Evolutionary conservation across 805 yeast species (phyloP).

Genomic region (Scheffersomyces stipitis): DNA sequence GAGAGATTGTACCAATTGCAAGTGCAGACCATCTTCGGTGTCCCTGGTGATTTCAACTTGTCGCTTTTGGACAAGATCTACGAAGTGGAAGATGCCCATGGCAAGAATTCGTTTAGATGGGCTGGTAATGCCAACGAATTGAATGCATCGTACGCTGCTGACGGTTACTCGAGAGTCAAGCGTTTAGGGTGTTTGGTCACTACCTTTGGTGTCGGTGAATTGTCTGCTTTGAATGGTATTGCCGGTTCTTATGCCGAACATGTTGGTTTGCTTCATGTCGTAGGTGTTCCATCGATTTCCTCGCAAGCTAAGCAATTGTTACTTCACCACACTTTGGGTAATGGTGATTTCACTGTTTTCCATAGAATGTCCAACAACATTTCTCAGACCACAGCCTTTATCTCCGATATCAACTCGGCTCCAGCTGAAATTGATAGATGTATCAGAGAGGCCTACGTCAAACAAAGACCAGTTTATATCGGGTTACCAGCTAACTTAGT

Average conservation of each 20-base stretch:
- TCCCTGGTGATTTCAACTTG: slow-evolving; percentile 82
- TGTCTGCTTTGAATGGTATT: slow-evolving; percentile 79
- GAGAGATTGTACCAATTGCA: slow-evolving; percentile 75
- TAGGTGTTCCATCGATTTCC: slow-evolving; percentile 79
- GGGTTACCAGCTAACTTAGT: slow-evolving; percentile 83
- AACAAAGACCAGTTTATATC: slow-evolving; percentile 79
- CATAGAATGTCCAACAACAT: slow-evolving; percentile 75
- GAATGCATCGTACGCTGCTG: slow-evolving; percentile 87
- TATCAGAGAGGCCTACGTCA: slow-evolving; percentile 65
- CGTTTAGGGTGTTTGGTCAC: slow-evolving; percentile 74
- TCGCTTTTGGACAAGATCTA: slow-evolving; percentile 69
- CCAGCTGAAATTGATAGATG: slow-evolving; percentile 72
- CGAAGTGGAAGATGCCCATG: slow-evolving; percentile 56
- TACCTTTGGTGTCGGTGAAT: slow-evolving; percentile 90
- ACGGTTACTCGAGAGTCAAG: slow-evolving; percentile 82
- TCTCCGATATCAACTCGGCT: slow-evolving; percentile 64
- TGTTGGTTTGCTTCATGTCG: slow-evolving; percentile 80
- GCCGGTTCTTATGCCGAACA: slow-evolving; percentile 91
- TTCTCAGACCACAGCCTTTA: slow-evolving; percentile 62
- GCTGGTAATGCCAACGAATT: slow-evolving; percentile 89
- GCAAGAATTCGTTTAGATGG: slow-evolving; percentile 57
- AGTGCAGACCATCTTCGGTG: slow-evolving; percentile 71
- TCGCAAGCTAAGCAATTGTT: slow-evolving; percentile 71
- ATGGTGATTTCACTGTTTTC: slow-evolving; percentile 79
- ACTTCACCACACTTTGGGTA: slow-evolving; percentile 82